phyloP scores from a whole-genome alignment of 495 filamentous ascomycete species.

The Trichoderma gamsii region DNA sequence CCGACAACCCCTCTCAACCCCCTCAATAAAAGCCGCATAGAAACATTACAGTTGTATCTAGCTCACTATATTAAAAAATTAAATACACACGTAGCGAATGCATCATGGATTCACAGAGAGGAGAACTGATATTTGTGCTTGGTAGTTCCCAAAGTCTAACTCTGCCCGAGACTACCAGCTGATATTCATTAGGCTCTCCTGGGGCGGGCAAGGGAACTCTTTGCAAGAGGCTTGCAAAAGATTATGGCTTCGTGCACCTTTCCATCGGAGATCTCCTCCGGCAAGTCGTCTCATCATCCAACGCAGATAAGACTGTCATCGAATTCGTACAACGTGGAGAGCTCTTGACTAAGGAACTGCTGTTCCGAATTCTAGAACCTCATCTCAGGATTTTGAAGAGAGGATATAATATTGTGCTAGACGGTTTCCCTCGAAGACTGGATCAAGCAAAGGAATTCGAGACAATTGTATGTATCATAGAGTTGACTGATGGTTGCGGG shows the following conservation, averaged over 20 bases:
- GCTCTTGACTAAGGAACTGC: neutral
- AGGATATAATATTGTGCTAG: neutral
- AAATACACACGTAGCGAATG: no score
- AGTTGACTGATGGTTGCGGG: neutral
- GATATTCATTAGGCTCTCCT: neutral
- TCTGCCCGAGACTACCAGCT: neutral
- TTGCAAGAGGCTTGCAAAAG: constrained; percentile 21
- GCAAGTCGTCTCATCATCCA: neutral
- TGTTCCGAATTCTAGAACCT: neutral
- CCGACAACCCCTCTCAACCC: no score
- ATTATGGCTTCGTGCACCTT: constrained; percentile 32
- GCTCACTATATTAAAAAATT: neutral
- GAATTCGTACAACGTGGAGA: neutral
- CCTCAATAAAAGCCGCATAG: no score
- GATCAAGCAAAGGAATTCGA: neutral
- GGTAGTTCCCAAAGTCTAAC: neutral
- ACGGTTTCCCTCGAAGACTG: neutral
- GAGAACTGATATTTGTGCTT: neutral
- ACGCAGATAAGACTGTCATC: neutral
- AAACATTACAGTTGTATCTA: neutral
- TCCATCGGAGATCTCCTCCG: constrained; percentile 38
- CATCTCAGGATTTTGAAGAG: neutral
- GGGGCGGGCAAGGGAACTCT: neutral
- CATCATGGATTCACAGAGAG: neutral
- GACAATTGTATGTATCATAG: neutral